Percentiles rank a stretch among this genome's conserved stretches.
Evolutionary conservation across 768 basidiomycete species (phyloP).

Genomic region (Symmetrospora coprosmae): DNA sequence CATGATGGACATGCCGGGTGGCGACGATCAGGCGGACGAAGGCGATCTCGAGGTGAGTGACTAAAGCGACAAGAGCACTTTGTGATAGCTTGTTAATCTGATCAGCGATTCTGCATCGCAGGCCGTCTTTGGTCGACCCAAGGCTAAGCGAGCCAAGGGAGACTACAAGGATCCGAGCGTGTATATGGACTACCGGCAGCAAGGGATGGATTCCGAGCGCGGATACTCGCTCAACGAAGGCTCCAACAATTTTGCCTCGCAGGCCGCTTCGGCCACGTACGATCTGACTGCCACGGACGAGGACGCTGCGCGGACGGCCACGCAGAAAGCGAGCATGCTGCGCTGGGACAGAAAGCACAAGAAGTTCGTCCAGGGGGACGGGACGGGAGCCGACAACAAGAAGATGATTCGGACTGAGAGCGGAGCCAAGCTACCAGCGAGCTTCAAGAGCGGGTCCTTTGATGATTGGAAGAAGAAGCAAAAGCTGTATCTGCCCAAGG

Average conservation of each 20-base stretch:
- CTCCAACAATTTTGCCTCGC: slow-evolving; percentile 59
- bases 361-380: slow-evolving; percentile 74
- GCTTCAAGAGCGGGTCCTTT: slow-evolving; percentile 82
- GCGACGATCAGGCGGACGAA: slow-evolving; percentile 22
- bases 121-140: slow-evolving; percentile 49
- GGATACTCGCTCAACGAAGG: slow-evolving; percentile 85
- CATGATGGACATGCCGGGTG: slow-evolving; percentile 58
- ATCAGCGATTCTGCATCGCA: slow-evolving; percentile 32
- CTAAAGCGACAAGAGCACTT: background rate
- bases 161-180: slow-evolving; percentile 66
- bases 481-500: slow-evolving; percentile 55
- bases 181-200: slow-evolving; percentile 84
- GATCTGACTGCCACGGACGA: slow-evolving; percentile 52
- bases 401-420: slow-evolving; percentile 88
- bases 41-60: slow-evolving; percentile 21
- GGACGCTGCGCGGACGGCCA: slow-evolving; percentile 43
- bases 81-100: background rate
- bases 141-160: slow-evolving; percentile 35
- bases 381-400: slow-evolving; percentile 75
- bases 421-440: slow-evolving; percentile 75
- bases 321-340: slow-evolving; percentile 45
- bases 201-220: slow-evolving; percentile 71
- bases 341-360: slow-evolving; percentile 96
- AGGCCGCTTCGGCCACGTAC: slow-evolving; percentile 64
- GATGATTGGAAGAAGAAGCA: slow-evolving; percentile 85